Evolutionary conservation across 805 yeast species (phyloP), one percentile per base, ranked within the genome.

Genomic region (Cyberlindnera saturnus): DNA sequence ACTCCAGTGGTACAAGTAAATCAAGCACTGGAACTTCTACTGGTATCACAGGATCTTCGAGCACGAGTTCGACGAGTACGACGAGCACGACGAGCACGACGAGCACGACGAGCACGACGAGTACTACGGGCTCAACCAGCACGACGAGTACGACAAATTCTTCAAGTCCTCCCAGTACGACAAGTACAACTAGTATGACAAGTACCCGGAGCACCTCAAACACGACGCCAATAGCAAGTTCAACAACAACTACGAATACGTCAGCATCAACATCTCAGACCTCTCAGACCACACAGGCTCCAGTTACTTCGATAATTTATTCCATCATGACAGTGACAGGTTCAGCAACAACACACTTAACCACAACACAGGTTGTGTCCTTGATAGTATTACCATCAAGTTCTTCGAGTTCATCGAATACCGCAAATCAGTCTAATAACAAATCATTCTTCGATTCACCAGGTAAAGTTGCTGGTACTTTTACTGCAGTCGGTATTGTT

Each of bases 401-500:
- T 6, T 17, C 47, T 26, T 14, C 20, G 55, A 4, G n/a, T 57
- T 10, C n/a, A 50, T 7, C 35, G 54, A 37, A 53, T 5, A 20
- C 54, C 10, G 38, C 46, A 54, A 6, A 44, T 49, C 45, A 55
- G 52, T 36, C 46, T 53, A 6, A 42, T 49, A 46, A 56, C 53
- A 56, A 55, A 26, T 64, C 78, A 3, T 85, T 82, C 58, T 86
- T 82, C 64, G 70, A 74, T 43, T 67, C 75, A 33, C 74, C 73
- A 32, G 91, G 90, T 0, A 82, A 81, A 54, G 91, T 86, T 1
- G 93, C 90, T 0, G 95, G 93, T 2, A 81, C 84, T 0, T 85
- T 85, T 61, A 75, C 81, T 2, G 89, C 76, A 0, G 93, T 86
- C 16, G 93, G 88, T 1, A 49, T 86, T 4, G 81, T 81, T 3